Conservation (phyloP, 116 monocot species). For the Dioscorea cayenensis region DNA sequence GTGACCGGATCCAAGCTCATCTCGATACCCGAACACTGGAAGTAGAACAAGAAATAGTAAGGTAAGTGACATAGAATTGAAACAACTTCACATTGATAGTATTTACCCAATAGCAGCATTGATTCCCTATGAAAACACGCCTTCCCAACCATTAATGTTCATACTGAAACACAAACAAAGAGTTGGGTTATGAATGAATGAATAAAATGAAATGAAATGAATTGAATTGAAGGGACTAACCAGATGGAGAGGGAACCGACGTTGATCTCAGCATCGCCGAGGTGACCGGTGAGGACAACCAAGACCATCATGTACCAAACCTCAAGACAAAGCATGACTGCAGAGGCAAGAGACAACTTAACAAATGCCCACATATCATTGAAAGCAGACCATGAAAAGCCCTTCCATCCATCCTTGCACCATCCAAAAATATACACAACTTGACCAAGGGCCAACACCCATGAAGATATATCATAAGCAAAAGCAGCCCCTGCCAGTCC, state of each 20-base stretch:
- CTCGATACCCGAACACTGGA: conserved; percentile 65
- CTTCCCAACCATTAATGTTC: conserved; percentile 93
- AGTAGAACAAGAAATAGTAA: not conserved
- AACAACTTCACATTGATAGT: not conserved
- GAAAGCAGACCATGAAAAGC: conserved; percentile 50
- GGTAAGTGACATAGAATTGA: not conserved
- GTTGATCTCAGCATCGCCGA: conserved; percentile 55
- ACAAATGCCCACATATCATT: conserved; percentile 61
- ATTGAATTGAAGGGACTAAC: conserved; percentile 18
- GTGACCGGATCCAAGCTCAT: conserved; percentile 59
- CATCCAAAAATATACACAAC: conserved; percentile 40
- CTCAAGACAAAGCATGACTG: conserved; percentile 83
- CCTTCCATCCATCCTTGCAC: conserved; percentile 65
- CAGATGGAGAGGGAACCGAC: conserved; percentile 74
- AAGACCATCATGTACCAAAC: conserved; percentile 81
- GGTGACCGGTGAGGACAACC: conserved; percentile 65
- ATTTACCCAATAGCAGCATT: conserved; percentile 72
- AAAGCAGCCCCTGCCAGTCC: conserved; percentile 56
- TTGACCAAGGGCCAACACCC: conserved; percentile 32
- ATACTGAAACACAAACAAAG: conserved; percentile 24
- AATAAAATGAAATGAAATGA: not conserved
- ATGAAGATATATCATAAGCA: conserved; percentile 40
- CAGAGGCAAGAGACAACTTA: conserved; percentile 63
- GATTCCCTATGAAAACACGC: conserved; percentile 84
- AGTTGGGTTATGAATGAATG: not conserved